A percentile compares a stretch with the other conserved stretches of the same genome.
phyloP scores from a whole-genome alignment of 2,329 filamentous ascomycete species.

The Talaromyces sp. region DNA sequence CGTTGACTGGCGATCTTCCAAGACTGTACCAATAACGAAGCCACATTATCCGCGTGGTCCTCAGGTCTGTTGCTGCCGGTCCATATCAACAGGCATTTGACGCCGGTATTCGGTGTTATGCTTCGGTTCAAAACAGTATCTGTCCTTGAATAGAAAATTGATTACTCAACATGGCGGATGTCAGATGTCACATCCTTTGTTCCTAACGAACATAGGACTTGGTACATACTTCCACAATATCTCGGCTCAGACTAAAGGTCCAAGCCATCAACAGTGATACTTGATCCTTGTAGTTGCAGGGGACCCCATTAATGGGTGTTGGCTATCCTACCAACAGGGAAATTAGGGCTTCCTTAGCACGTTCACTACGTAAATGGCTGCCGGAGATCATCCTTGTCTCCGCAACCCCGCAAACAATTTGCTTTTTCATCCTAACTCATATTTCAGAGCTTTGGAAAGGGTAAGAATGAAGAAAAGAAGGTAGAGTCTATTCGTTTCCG shows the following conservation, averaged over 20 bases:
- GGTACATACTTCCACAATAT: not conserved
- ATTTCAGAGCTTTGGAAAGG: not conserved
- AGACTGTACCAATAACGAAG: not conserved
- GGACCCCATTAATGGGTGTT: not conserved
- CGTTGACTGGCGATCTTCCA: not conserved
- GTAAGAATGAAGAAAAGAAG: not conserved
- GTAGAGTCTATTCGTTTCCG: no score
- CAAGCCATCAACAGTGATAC: not conserved
- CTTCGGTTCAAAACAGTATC: not conserved
- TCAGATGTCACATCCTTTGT: not conserved
- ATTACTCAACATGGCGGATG: not conserved
- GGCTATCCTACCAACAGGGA: not conserved
- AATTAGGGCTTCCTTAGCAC: constrained; percentile 1
- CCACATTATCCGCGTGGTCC: not conserved
- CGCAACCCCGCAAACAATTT: not conserved
- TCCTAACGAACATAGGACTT: not conserved
- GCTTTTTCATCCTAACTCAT: not conserved
- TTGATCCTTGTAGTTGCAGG: not conserved
- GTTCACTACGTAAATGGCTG: not conserved
- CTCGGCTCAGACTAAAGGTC: not conserved
- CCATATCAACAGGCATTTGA: not conserved
- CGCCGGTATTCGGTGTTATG: not conserved
- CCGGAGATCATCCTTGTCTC: not conserved
- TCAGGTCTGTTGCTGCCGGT: not conserved
- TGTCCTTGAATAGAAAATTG: not conserved